These are phyloP conservation scores for Haberlea rhodopensis DNA, from an alignment of 257 asterid genomes.

Conservation along the genomic window DNA sequence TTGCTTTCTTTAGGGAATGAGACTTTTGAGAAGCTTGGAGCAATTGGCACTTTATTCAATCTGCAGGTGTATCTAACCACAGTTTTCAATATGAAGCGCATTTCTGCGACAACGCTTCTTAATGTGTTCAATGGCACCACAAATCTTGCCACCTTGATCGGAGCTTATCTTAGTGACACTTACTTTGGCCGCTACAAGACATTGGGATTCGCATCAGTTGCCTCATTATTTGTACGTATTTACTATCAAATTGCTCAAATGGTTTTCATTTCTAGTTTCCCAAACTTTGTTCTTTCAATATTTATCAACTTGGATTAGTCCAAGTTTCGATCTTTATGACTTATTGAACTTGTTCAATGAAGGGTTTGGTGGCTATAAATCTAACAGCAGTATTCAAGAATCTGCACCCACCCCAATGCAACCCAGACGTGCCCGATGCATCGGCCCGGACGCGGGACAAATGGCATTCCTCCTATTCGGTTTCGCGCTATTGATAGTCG, in stretches of 20 bases:
- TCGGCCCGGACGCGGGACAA: conserved; percentile 32
- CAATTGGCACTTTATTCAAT: conserved; percentile 52
- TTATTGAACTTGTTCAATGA: neutral
- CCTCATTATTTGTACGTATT: conserved; percentile 41
- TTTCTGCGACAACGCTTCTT: conserved; percentile 46
- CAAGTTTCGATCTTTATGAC: neutral
- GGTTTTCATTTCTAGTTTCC: too few species aligned
- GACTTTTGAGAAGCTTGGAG: conserved; percentile 63
- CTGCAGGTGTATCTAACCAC: conserved; percentile 49
- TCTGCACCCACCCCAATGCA: conserved; percentile 36
- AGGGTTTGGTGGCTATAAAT: conserved; percentile 52
- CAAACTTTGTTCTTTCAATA: too few species aligned
- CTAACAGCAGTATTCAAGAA: conserved; percentile 39
- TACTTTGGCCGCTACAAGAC: conserved; percentile 54
- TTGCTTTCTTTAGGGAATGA: too few species aligned
- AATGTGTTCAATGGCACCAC: conserved; percentile 60
- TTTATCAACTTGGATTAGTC: too few species aligned
- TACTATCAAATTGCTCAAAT: too few species aligned
- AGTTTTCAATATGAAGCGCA: conserved; percentile 48
- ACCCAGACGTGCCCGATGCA: conserved; percentile 19
- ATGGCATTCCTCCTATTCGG: conserved; percentile 25
- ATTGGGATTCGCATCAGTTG: conserved; percentile 48
- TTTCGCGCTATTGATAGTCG: conserved; percentile 33
- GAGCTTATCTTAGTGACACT: conserved; percentile 55
- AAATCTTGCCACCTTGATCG: conserved; percentile 51